Conservation (phyloP, 1,139 yeast genomes). For the Debaryomyces sp. region DNA sequence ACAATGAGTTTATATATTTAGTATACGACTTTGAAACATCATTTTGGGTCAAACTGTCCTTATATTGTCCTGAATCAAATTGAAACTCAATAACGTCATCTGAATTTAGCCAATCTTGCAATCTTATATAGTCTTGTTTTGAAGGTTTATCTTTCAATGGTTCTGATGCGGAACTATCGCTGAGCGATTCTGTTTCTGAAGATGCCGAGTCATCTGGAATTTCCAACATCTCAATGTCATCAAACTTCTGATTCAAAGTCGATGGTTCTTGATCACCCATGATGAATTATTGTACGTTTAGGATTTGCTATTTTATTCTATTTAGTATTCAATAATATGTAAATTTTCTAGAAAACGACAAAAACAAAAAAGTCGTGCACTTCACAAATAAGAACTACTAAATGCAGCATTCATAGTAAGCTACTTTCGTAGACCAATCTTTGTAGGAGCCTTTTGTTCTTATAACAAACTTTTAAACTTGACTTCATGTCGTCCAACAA, state of each 20-base stretch:
- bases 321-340: neutral
- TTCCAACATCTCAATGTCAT: conserved; percentile 51
- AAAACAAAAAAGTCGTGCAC: conserved; percentile 4
- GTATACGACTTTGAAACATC: conserved; percentile 25
- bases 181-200: conserved; percentile 35
- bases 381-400: neutral
- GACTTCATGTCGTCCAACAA: conserved; percentile 9
- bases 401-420: neutral
- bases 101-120: conserved; percentile 42
- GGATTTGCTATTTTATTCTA: neutral
- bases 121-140: conserved; percentile 22
- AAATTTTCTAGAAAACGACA: conserved; percentile 1
- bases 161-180: conserved; percentile 20
- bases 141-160: conserved; percentile 11
- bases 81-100: conserved; percentile 31
- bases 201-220: conserved; percentile 40
- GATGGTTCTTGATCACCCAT: conserved; percentile 9
- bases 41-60: conserved; percentile 24
- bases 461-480: conserved; percentile 16
- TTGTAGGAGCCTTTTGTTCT: conserved; percentile 16
- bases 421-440: conserved; percentile 15
- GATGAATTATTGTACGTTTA: neutral
- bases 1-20: conserved; percentile 34
- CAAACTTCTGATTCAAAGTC: conserved; percentile 24
- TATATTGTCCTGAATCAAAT: conserved; percentile 31